Evolutionary conservation across 768 basidiomycete species (phyloP), one percentile per base, ranked within the genome.

Genomic region (Termitomyces sp.): DNA sequence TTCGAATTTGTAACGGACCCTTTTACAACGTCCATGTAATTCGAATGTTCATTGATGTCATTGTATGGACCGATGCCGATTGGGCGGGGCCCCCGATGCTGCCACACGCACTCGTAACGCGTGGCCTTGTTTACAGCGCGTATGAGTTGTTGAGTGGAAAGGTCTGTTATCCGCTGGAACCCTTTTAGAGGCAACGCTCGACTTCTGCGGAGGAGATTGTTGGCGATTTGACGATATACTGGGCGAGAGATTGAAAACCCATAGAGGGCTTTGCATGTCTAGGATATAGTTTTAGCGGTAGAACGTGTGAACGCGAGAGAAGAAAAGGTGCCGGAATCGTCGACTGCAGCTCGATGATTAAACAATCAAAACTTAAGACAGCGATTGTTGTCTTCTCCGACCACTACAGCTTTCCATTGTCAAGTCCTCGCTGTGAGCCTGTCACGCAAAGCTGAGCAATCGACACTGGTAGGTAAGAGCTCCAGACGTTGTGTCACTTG

Each of bases 121-220:
- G 79, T 75, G 0, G 87, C 88, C 54, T 82, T 83, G 63, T 83
- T 80, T 22, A 90, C 86, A 0, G 84, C 79, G 5, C 74, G 76
- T 60, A 87, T 80, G 32, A 90, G 84, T 53, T 81, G 78, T 38
- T 75, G 74, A 2, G 84, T 86, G 3, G 80, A 76, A 1, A 90
- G 81, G 66, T 90, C 87, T 5, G 81, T 75, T 44, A 88, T 74
- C 24, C 83, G 81, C 60, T 86, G 83, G 62, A 90, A 89, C 24
- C 87, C 87, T 36, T 81, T 80, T 38, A 90, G 73, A 2, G 87
- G 87, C 11, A 90, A 70, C 0, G 87, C 82, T 5, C 88, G 80
- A 64, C 87, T 88, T 58, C 86, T 77, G 6, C 79, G 77, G 3
- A 90, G 80, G 16, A 89, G 74, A 60, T 79, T 77, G 52, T 78